Conservation (phyloP, 2,329 filamentous ascomycete species). For the Apiospora hydei region DNA sequence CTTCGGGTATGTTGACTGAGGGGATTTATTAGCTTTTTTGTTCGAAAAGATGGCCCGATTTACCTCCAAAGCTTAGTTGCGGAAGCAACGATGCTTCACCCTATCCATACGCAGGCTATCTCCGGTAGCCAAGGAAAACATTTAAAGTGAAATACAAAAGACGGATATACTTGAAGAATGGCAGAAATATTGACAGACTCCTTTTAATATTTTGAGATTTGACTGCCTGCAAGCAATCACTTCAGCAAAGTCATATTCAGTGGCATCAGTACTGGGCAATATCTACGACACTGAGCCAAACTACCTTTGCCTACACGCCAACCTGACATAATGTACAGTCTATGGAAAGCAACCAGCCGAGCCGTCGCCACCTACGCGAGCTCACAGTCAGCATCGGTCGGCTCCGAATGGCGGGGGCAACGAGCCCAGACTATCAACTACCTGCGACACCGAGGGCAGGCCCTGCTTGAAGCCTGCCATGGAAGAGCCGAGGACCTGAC, state of each 20-base stretch:
- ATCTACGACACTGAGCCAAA: background rate
- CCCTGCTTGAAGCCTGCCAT: background rate
- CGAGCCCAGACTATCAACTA: background rate
- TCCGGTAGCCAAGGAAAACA: background rate
- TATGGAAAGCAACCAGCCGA: background rate
- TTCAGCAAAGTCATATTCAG: background rate
- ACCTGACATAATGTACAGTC: background rate
- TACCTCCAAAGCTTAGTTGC: background rate
- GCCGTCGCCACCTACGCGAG: background rate
- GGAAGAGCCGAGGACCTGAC: background rate
- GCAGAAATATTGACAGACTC: too few relatives aligned
- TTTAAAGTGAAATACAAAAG: background rate
- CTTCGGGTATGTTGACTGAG: background rate
- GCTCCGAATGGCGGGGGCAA: background rate
- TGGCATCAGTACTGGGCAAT: background rate
- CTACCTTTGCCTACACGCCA: background rate
- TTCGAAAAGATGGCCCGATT: background rate
- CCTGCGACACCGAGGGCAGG: background rate
- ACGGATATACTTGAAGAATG: too few relatives aligned
- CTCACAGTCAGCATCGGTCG: background rate
- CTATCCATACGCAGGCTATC: background rate
- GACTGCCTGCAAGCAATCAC: background rate
- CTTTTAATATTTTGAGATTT: background rate
- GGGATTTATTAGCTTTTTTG: background rate
- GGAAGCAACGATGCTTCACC: background rate